Percentiles rank a stretch among this genome's conserved stretches.
Evolutionary conservation across 768 basidiomycete genomes (phyloP).

Genomic region (Cyclocybe aegerita): DNA sequence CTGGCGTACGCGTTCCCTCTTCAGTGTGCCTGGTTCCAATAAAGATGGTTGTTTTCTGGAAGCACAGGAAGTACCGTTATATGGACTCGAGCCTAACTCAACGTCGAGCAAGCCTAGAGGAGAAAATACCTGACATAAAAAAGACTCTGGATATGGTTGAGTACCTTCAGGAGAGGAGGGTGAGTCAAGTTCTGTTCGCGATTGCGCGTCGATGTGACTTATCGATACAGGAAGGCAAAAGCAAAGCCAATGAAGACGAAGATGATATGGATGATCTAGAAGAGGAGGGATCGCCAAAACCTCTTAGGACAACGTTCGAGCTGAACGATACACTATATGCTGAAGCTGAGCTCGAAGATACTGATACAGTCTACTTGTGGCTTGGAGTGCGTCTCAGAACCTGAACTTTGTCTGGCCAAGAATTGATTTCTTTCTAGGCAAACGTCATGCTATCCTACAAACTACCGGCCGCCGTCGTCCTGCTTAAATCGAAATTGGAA

Average conservation of each 20-base stretch:
- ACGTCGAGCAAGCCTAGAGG: constrained; percentile 75
- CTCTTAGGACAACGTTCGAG: constrained; percentile 86
- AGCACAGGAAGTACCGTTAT: constrained; percentile 93
- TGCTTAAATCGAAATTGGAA: constrained; percentile 74
- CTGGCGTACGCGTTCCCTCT: constrained; percentile 69
- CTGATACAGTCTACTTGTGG: constrained; percentile 92
- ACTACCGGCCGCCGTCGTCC: constrained; percentile 68
- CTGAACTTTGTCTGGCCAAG: not conserved
- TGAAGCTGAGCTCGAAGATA: constrained; percentile 84
- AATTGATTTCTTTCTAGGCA: constrained; percentile 53
- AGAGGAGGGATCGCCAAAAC: constrained; percentile 47
- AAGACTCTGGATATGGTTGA: constrained; percentile 92
- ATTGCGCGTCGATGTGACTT: not conserved
- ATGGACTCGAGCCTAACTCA: constrained; percentile 90
- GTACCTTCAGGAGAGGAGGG: constrained; percentile 70
- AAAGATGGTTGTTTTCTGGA: constrained; percentile 28
- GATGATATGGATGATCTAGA: constrained; percentile 58
- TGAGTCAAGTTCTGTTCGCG: constrained; percentile 30
- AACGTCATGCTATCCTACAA: constrained; percentile 98
- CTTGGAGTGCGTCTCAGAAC: constrained; percentile 68
- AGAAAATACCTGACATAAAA: constrained; percentile 95
- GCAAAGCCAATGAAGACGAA: constrained; percentile 39
- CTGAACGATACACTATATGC: constrained; percentile 95
- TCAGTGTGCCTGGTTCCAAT: constrained; percentile 13
- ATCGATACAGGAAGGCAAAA: constrained; percentile 57